These are phyloP conservation scores for Cordyceps fumosorosea DNA, from an alignment of 2,329 filamentous ascomycete genomes.

Conservation along the genomic window DNA sequence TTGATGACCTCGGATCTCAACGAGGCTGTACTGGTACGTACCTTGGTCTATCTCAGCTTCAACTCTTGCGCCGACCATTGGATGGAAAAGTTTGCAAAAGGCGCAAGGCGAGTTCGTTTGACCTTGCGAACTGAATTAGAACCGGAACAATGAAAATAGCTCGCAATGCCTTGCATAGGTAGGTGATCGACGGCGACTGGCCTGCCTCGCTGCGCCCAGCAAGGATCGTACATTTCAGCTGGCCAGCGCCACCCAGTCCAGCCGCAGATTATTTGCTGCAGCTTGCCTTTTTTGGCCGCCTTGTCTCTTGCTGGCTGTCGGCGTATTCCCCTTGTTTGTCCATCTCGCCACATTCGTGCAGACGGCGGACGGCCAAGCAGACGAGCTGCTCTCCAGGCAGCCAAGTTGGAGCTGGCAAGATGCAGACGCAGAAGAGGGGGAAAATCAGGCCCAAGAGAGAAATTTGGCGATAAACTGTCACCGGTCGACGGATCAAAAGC, in stretches of 20 bases:
- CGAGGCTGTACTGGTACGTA: background rate
- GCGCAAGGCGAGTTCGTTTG: background rate
- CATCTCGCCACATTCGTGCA: background rate
- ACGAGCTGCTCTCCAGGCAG: too few relatives aligned
- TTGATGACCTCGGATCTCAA: background rate
- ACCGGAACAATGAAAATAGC: background rate
- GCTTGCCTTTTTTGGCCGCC: background rate
- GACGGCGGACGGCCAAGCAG: background rate
- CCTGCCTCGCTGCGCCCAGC: background rate
- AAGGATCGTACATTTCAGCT: background rate
- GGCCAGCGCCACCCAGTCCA: background rate
- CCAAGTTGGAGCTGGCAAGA: too few relatives aligned
- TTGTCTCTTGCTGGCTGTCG: background rate
- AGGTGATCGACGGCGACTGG: background rate
- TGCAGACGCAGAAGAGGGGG: background rate
- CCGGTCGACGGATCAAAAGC: background rate
- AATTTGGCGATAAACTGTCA: background rate
- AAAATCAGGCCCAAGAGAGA: background rate
- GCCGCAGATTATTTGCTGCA: background rate
- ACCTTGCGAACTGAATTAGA: too few relatives aligned
- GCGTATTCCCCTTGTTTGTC: background rate
- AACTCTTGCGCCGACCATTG: background rate
- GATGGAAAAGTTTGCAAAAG: background rate
- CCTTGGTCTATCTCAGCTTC: background rate
- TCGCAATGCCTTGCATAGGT: background rate